Conservation (phyloP, 345 rosid species). For the Camelina hispida region DNA sequence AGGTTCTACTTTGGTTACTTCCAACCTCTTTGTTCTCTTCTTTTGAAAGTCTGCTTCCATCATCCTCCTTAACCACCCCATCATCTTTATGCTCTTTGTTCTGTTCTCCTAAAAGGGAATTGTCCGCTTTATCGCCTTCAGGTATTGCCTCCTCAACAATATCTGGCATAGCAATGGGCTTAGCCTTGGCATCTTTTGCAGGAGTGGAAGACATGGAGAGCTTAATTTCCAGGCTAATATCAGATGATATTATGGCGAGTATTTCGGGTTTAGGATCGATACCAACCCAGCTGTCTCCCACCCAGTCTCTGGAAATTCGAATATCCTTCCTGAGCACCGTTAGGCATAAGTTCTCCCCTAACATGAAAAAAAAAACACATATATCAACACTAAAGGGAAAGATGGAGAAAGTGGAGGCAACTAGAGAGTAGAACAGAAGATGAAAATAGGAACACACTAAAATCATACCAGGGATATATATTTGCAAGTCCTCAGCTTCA, state of each 20-base stretch:
- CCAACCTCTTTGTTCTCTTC: conserved; percentile 43
- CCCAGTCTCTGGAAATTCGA: conserved; percentile 85
- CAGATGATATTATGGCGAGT: conserved; percentile 56
- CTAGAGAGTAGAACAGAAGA: not conserved
- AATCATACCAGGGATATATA: conserved; percentile 74
- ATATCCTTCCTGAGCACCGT: conserved; percentile 60
- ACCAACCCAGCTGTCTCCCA: conserved; percentile 76
- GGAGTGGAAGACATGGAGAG: conserved; percentile 50
- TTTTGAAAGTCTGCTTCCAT: conserved; percentile 36
- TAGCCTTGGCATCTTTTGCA: conserved; percentile 52
- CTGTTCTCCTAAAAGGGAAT: conserved; percentile 46
- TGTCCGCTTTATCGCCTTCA: conserved; percentile 37
- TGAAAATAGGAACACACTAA: conserved; percentile 1
- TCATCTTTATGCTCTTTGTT: conserved; percentile 47
- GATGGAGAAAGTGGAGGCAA: conserved; percentile 18
- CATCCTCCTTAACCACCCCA: conserved; percentile 47
- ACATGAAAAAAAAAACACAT: conserved; percentile 36
- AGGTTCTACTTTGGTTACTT: conserved; percentile 40
- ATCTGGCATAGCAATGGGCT: conserved; percentile 38
- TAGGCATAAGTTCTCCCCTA: conserved; percentile 75
- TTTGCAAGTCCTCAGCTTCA: conserved; percentile 53
- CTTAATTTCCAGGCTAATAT: conserved; percentile 52
- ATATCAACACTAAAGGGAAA: conserved; percentile 27
- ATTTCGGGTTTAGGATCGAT: conserved; percentile 65
- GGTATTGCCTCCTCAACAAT: conserved; percentile 51